Conservation (phyloP, 2,329 filamentous ascomycete species). For the Biscogniauxia mediterranea region DNA sequence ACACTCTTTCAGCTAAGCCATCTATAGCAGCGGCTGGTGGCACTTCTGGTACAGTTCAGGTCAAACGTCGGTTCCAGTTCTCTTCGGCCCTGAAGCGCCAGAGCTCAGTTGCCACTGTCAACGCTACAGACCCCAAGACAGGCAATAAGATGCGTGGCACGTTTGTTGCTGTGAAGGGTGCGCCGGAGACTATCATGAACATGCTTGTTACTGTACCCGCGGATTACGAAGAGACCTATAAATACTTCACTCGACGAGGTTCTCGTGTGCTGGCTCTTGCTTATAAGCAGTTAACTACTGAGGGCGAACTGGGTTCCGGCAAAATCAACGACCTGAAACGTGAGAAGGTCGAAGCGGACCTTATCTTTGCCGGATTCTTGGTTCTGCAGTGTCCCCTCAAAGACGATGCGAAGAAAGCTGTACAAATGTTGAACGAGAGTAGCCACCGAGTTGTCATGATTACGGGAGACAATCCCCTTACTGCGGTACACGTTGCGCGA, state of each 20-base stretch:
- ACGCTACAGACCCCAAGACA: conserved; percentile 67
- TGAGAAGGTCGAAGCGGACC: conserved; percentile 80
- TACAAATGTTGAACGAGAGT: conserved; percentile 97
- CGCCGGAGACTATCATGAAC: conserved; percentile 92
- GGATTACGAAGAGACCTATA: conserved; percentile 96
- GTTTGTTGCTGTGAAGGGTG: conserved; percentile 94
- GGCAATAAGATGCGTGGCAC: conserved; percentile 79
- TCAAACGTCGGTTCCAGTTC: conserved; percentile 97
- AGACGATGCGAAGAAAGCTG: conserved; percentile 89
- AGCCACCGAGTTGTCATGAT: conserved; percentile 99
- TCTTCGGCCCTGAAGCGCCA: conserved; percentile 95
- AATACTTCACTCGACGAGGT: conserved; percentile 94
- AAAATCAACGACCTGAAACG: conserved; percentile 93
- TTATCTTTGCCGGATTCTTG: conserved; percentile 91
- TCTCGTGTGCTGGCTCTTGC: conserved; percentile 90
- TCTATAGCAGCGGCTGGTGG: conserved; percentile 44
- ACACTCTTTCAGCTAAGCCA: conserved; percentile 72
- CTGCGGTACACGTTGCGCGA: conserved; percentile 90
- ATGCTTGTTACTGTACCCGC: conserved; percentile 82
- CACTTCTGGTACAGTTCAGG: conserved; percentile 75
- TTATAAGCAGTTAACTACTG: conserved; percentile 84
- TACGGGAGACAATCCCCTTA: conserved; percentile 95
- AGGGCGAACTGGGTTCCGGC: conserved; percentile 76
- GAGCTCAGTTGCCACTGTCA: conserved; percentile 85
- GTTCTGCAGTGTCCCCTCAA: conserved; percentile 95